Evolutionary conservation across 768 basidiomycete species (phyloP).

Genomic region (Atractiella rhizophila): DNA sequence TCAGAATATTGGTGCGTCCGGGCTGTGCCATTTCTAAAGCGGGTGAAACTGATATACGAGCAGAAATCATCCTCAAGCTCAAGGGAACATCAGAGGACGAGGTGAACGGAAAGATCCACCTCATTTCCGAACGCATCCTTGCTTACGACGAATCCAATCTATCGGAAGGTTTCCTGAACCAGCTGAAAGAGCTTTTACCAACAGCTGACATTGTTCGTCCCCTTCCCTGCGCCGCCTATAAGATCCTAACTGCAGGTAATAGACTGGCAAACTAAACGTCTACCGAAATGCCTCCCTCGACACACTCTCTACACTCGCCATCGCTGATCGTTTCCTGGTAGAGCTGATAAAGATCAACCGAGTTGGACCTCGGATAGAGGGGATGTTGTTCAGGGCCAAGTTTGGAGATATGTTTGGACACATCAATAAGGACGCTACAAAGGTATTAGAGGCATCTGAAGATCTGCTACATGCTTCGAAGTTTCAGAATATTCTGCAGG

Average conservation of each 20-base stretch:
- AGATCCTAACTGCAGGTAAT: too few relatives aligned
- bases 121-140: slow-evolving; percentile 28
- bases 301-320: slow-evolving; percentile 68
- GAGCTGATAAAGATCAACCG: slow-evolving; percentile 84
- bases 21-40: background rate
- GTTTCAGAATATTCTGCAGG: too few relatives aligned
- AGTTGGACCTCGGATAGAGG: slow-evolving; percentile 59
- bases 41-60: background rate
- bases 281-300: slow-evolving; percentile 65
- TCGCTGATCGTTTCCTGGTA: slow-evolving; percentile 88
- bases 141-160: slow-evolving; percentile 70
- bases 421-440: too few relatives aligned
- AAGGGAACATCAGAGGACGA: slow-evolving; percentile 12
- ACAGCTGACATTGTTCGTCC: slow-evolving; percentile 83
- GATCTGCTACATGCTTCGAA: too few relatives aligned
- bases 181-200: slow-evolving; percentile 64
- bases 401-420: slow-evolving; percentile 83
- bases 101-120: slow-evolving; percentile 3
- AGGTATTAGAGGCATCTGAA: too few relatives aligned
- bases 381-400: slow-evolving; percentile 77
- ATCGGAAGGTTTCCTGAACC: slow-evolving; percentile 64
- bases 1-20: background rate
- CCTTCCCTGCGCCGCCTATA: too few relatives aligned
- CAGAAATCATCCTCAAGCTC: slow-evolving; percentile 8
- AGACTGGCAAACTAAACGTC: slow-evolving; percentile 66